A percentile compares a stretch with the other conserved stretches of the same genome.
phyloP scores from a whole-genome alignment of 129 eudicot species.

The Chrysanthemum seticuspe region DNA sequence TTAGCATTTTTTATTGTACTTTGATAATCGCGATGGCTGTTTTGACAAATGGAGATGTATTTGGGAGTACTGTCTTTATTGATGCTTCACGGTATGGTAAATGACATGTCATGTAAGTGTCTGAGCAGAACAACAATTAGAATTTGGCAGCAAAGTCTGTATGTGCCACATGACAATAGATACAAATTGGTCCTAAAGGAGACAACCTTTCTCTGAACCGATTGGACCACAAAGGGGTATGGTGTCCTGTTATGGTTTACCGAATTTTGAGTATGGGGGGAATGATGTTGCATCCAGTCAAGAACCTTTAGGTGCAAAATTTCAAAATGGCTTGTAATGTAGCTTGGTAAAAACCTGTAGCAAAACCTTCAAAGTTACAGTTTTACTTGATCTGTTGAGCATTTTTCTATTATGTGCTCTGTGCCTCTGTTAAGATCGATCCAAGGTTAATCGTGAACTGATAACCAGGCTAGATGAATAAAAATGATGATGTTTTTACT shows the following conservation, averaged over 20 bases:
- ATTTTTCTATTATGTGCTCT: too few species aligned
- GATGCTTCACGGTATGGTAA: constrained; percentile 5
- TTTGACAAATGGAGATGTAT: constrained; percentile 17
- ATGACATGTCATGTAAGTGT: constrained; percentile 7
- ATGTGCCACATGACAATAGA: constrained; percentile 24
- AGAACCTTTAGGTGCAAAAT: neutral
- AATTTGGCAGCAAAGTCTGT: constrained; percentile 22
- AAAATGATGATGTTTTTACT: neutral
- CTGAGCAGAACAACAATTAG: constrained; percentile 13
- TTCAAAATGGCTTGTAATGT: too few species aligned
- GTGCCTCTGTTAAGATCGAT: neutral
- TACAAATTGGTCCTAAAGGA: constrained; percentile 22
- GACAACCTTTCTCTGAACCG: constrained; percentile 14
- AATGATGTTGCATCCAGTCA: constrained; percentile 15
- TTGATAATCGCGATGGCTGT: constrained; percentile 7
- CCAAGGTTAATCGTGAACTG: neutral
- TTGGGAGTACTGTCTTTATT: constrained; percentile 1
- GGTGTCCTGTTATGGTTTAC: constrained; percentile 12
- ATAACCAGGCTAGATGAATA: neutral
- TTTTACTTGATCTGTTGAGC: too few species aligned
- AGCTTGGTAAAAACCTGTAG: too few species aligned
- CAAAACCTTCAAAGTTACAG: too few species aligned
- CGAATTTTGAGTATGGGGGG: constrained; percentile 12
- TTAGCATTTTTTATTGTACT: neutral
- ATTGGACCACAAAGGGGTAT: constrained; percentile 32